phyloP scores from a whole-genome alignment of 148 eudicot species.

The Pharnaceum exiguum region DNA sequence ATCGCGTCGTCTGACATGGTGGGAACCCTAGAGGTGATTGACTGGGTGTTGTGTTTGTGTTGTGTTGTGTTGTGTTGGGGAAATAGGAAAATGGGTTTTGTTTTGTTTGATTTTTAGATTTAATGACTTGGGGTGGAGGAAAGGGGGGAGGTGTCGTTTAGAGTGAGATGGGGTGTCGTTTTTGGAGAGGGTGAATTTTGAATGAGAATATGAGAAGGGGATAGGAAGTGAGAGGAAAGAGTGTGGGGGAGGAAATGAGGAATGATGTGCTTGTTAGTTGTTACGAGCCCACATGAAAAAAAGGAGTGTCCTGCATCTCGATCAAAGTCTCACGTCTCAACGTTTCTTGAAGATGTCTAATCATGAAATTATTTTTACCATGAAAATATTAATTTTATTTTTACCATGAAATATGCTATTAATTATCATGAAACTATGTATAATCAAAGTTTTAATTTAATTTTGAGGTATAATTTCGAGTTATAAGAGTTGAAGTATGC shows the following conservation, averaged over 20 bases:
- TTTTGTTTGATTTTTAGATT: neutral
- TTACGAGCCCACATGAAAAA: conserved; percentile 5
- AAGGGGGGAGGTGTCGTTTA: neutral
- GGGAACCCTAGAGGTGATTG: too few species aligned
- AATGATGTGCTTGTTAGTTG: conserved; percentile 9
- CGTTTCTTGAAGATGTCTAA: too few species aligned
- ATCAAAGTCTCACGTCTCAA: too few species aligned
- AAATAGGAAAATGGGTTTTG: conserved; percentile 2
- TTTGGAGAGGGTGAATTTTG: neutral
- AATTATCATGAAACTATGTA: too few species aligned
- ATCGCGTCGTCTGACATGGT: conserved; percentile 39
- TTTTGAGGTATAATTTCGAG: too few species aligned
- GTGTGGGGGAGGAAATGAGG: neutral
- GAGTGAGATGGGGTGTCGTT: neutral
- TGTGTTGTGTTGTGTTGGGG: conserved; percentile 16
- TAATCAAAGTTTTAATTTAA: too few species aligned
- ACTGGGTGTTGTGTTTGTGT: neutral
- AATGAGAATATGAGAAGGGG: neutral
- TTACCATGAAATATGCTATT: too few species aligned
- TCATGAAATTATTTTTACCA: too few species aligned
- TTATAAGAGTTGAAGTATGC: too few species aligned
- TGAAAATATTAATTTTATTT: too few species aligned
- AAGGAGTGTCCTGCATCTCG: too few species aligned
- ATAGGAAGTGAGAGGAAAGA: neutral
- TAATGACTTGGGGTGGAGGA: too few species aligned